Evolutionary conservation across 164 flowering plant species (phyloP).

Genomic region (Stephania yunnanensis): DNA sequence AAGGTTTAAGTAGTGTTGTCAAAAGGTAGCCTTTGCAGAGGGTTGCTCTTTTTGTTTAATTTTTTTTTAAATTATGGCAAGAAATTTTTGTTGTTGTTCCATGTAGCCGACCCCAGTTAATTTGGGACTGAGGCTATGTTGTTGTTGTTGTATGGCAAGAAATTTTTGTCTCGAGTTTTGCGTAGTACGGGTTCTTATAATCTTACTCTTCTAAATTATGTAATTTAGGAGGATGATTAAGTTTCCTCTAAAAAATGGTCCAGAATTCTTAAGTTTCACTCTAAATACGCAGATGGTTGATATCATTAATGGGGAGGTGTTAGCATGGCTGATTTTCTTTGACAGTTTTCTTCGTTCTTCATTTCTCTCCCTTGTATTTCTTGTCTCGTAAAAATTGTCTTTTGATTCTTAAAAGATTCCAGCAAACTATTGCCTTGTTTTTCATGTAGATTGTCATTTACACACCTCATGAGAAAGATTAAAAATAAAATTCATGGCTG

Average conservation of each 20-base stretch:
- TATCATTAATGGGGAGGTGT: background rate
- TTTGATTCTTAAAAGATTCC: no score
- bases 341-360: background rate
- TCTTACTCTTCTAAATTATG: background rate
- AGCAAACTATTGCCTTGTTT: background rate
- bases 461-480: no score
- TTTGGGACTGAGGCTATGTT: no score
- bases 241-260: background rate
- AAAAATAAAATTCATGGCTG: no score
- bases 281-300: background rate
- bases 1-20: no score
- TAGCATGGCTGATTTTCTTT: background rate
- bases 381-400: background rate
- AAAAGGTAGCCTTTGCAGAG: background rate
- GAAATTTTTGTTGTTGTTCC: no score
- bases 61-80: background rate
- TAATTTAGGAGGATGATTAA: background rate
- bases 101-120: no score
- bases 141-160: background rate
- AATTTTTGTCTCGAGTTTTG: no score
- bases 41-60: background rate
- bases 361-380: background rate
- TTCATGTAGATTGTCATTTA: background rate
- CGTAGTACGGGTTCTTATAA: no score
- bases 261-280: background rate